These are phyloP conservation scores for Yamadazyma diospyri DNA, from an alignment of 1,139 yeast species.

Conservation along the genomic window DNA sequence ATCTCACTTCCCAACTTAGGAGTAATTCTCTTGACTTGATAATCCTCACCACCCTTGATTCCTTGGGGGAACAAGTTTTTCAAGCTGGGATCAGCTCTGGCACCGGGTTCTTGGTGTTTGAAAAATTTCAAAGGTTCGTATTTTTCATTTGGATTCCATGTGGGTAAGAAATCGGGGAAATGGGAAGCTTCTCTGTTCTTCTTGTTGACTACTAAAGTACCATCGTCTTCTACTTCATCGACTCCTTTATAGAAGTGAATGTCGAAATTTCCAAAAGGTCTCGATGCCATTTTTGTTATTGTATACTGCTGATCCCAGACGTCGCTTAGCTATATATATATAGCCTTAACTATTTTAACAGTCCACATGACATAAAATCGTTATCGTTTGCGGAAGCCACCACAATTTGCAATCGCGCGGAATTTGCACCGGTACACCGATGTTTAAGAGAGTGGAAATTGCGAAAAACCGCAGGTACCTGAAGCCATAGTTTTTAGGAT, in stretches of 20 bases:
- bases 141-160: constrained; percentile 47
- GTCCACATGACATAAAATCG: constrained; percentile 1
- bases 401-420: constrained; percentile 3
- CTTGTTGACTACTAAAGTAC: constrained; percentile 29
- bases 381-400: constrained; percentile 2
- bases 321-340: no score
- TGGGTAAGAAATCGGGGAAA: constrained; percentile 44
- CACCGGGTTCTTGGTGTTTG: constrained; percentile 50
- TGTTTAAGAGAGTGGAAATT: constrained; percentile 1
- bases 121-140: constrained; percentile 44
- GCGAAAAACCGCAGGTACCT: neutral
- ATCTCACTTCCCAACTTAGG: constrained; percentile 68
- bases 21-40: constrained; percentile 37
- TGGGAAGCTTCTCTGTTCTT: constrained; percentile 27
- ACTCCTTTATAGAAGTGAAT: constrained; percentile 39
- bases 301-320: neutral
- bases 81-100: constrained; percentile 50
- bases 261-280: constrained; percentile 30
- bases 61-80: constrained; percentile 41
- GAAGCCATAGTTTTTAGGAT: constrained; percentile 1
- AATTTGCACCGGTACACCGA: constrained; percentile 3
- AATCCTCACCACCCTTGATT: constrained; percentile 13
- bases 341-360: neutral
- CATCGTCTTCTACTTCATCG: constrained; percentile 37
- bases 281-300: neutral